Percentiles rank a stretch among this genome's conserved stretches.
phyloP scores from a whole-genome alignment of 441 rosid genomes.

The Adansonia rubrostipa region DNA sequence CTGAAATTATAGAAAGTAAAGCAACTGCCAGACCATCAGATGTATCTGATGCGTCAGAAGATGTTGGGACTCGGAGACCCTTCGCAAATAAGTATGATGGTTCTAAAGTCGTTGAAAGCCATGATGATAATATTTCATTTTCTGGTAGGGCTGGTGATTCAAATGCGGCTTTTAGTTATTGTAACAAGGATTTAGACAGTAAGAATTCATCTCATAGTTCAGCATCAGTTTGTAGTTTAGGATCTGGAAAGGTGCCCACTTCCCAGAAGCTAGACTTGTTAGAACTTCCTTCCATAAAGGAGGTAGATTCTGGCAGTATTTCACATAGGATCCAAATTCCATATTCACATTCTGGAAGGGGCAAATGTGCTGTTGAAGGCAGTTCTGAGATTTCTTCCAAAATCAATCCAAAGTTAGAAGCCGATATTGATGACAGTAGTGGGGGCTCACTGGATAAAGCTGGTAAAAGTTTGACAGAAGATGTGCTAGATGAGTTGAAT shows the following conservation, averaged over 20 bases:
- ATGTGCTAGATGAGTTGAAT: constrained; percentile 45
- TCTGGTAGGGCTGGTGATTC: constrained; percentile 47
- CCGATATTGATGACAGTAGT: constrained; percentile 31
- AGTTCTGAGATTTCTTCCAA: constrained; percentile 36
- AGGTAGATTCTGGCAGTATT: constrained; percentile 38
- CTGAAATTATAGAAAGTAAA: constrained; percentile 67
- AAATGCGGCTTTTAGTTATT: constrained; percentile 34
- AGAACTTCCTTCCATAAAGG: constrained; percentile 38
- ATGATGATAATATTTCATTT: constrained; percentile 61
- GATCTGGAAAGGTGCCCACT: constrained; percentile 38
- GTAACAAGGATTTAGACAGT: constrained; percentile 41
- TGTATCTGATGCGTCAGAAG: constrained; percentile 45
- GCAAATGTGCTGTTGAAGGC: constrained; percentile 31
- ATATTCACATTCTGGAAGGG: constrained; percentile 30
- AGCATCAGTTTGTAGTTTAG: constrained; percentile 52
- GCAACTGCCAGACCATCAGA: constrained; percentile 48
- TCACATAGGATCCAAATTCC: constrained; percentile 42
- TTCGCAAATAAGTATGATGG: constrained; percentile 41
- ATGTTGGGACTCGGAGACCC: constrained; percentile 40
- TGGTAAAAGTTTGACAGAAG: constrained; percentile 43
- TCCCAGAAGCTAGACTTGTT: constrained; percentile 40
- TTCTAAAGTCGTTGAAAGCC: constrained; percentile 55
- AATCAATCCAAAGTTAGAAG: constrained; percentile 39
- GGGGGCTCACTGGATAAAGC: constrained; percentile 40
- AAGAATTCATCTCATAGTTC: constrained; percentile 51